These are phyloP conservation scores for Claviceps paspali DNA, from an alignment of 2,329 filamentous ascomycete genomes.

Conservation along the genomic window DNA sequence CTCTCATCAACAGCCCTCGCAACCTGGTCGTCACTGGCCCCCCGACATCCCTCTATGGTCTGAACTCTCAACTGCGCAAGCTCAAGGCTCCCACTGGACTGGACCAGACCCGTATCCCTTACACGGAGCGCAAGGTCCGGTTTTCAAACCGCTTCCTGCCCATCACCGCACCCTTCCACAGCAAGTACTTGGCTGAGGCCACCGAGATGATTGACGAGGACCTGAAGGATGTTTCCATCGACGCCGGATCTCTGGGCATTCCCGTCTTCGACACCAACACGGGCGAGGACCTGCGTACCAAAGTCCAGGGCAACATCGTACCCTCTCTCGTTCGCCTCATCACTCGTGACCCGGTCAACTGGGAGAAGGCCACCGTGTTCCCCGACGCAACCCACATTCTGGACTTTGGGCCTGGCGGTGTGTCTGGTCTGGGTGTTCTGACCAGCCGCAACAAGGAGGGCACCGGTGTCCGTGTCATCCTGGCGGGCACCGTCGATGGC, in stretches of 20 bases:
- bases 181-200: conserved; percentile 75
- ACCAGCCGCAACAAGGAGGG: conserved; percentile 99
- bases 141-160: conserved; percentile 95
- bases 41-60: conserved; percentile 87
- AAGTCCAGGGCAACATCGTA: conserved; percentile 63
- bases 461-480: conserved; percentile 88
- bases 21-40: conserved; percentile 96
- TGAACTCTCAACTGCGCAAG: conserved; percentile 89
- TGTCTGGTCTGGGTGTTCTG: conserved; percentile 86
- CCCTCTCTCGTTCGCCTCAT: conserved; percentile 83
- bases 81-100: conserved; percentile 95
- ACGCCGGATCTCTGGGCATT: conserved; percentile 58
- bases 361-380: conserved; percentile 91
- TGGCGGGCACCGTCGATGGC: conserved; percentile 85
- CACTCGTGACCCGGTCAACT: conserved; percentile 84
- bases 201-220: conserved; percentile 75
- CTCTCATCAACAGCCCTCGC: conserved; percentile 87
- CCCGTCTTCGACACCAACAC: conserved; percentile 84
- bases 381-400: conserved; percentile 82
- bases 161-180: conserved; percentile 97
- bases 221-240: conserved; percentile 65
- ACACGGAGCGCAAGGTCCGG: conserved; percentile 88
- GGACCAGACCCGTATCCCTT: conserved; percentile 86
- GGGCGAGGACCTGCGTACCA: conserved; percentile 64
- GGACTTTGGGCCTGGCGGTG: conserved; percentile 92